Conservation (phyloP, 192 early-diverging fungal species). For the Backusella parvicylindrica region DNA sequence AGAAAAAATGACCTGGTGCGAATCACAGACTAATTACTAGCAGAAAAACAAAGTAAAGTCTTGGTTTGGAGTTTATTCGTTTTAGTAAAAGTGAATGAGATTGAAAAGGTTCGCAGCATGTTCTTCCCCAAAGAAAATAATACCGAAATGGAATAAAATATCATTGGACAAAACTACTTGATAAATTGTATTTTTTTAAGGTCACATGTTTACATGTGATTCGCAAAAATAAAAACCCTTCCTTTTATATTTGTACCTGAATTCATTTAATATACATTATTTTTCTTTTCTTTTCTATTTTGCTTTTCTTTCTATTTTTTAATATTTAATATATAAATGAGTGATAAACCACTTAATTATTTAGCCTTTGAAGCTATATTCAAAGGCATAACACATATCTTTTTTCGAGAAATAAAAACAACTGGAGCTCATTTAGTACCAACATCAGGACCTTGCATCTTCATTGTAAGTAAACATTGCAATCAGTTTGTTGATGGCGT, state of each 20-base stretch:
- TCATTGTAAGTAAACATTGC: constrained; percentile 79
- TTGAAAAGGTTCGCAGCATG: neutral
- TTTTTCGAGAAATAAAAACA: constrained; percentile 87
- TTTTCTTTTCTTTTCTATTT: neutral
- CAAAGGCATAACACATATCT: constrained; percentile 62
- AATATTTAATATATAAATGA: neutral
- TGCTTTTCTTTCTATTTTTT: neutral
- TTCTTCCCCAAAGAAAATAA: neutral
- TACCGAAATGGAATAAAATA: neutral
- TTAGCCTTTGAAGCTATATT: constrained; percentile 56
- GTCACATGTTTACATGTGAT: constrained; percentile 4
- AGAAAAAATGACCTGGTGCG: neutral
- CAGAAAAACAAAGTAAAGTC: neutral
- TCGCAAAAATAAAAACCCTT: neutral
- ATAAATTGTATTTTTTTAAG: neutral
- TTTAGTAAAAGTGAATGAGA: neutral
- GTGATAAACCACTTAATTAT: constrained; percentile 8
- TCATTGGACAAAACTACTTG: neutral
- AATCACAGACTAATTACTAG: neutral
- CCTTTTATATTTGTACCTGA: neutral
- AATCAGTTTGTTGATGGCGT: constrained; percentile 53
- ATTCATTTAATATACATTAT: neutral
- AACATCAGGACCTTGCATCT: constrained; percentile 84
- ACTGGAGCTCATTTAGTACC: constrained; percentile 83
- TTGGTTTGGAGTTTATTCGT: neutral